Evolutionary conservation across 2,329 filamentous ascomycete genomes (phyloP).

Genomic region (Stemphylium beticola): DNA sequence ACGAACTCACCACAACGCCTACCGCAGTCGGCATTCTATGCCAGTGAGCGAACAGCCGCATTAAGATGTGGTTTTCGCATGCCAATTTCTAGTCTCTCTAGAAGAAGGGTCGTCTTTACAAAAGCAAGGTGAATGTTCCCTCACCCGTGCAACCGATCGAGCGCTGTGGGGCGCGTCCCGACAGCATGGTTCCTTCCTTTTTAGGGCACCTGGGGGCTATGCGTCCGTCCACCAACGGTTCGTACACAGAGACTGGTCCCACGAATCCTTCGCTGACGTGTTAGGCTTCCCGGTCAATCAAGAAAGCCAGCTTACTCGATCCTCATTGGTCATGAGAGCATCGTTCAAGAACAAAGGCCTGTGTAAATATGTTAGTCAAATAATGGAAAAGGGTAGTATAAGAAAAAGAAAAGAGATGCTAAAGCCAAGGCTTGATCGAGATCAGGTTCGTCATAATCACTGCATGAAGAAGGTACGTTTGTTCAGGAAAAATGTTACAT

Average conservation of each 20-base stretch:
- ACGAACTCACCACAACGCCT: not conserved
- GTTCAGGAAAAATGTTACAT: constrained; percentile 8
- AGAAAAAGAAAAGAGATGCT: no score
- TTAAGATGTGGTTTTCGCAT: not conserved
- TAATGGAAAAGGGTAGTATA: no score
- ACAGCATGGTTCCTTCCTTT: constrained; percentile 7
- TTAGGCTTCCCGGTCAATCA: not conserved
- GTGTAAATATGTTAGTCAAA: no score
- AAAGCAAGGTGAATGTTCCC: constrained; percentile 1
- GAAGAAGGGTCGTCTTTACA: not conserved
- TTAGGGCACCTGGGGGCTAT: not conserved
- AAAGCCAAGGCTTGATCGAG: not conserved
- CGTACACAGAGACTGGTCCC: not conserved
- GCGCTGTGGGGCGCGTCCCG: constrained; percentile 13
- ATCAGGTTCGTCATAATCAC: not conserved
- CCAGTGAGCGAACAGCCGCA: not conserved
- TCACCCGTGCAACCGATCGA: constrained; percentile 6
- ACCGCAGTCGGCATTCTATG: not conserved
- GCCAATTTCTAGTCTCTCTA: not conserved
- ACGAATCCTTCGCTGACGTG: not conserved
- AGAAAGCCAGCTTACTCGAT: no score
- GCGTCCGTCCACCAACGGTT: not conserved
- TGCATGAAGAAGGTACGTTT: no score
- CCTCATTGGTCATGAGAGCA: no score
- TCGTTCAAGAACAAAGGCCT: no score